Base-by-base conservation (phyloP, 768 basidiomycete species). In the Rhodosporidiobolus odoratus region DNA sequence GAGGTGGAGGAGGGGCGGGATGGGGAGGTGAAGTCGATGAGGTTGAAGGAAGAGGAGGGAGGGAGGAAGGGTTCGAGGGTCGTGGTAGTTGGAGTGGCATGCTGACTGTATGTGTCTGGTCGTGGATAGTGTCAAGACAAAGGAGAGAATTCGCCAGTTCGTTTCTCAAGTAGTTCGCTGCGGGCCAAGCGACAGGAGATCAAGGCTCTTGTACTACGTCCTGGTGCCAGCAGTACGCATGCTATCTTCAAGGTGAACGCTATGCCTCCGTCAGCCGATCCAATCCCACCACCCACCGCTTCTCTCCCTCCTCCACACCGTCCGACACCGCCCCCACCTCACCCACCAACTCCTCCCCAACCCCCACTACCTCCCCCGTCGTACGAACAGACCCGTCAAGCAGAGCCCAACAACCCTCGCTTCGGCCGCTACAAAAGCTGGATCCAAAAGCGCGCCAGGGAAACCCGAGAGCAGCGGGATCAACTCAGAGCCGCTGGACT, bases 391-490 rank as follows among this genome's bases (percentile, higher is more conserved):
- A 27, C 57, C 3, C 60, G 37, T 1, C 25, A 38, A 9, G 15
- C 48, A 5, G 57, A 45, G 34, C 57, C 62, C 0, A 13, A 15
- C n/a, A 65, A 62, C 17, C 38, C 47, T 2, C 61, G 70, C 7
- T 72, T 72, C 41, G 60, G 54, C 1, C 38, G 66, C 3, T 72
- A 62, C 62, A 30, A 34, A 12, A 32, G 43, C 21, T 72, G 71
- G 71, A 58, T 72, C 35, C 62, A 68, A 48, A 72, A 68, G 30
- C 34, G 71, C 7, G 66, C 50, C 3, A 27, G 15, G 2, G 66
- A 70, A 25, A 48, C 66, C 30, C 50, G 62, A 40, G 52, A 52
- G 5, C 62, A 67, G 34, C 32, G 43, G 4, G 43, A 59, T 4
- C n/a, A 58, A 9, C 35, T 34, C 16, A 23, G 15, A 13, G 45